Conservation (phyloP, 176 grass and related monocot genomes). For the Raddia guianensis region DNA sequence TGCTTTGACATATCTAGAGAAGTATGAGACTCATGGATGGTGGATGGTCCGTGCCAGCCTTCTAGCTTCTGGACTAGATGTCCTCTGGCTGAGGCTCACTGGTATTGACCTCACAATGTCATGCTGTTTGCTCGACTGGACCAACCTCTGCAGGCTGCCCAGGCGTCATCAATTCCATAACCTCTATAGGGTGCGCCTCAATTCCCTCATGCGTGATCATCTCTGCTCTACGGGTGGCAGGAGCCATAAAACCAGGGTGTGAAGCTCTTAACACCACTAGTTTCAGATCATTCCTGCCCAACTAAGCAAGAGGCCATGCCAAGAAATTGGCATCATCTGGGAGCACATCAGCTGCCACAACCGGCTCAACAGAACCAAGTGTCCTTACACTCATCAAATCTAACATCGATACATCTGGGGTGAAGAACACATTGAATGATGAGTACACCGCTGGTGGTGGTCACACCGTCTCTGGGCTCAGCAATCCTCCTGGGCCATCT, state of each 20-base stretch:
- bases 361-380: slow-evolving; percentile 25
- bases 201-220: slow-evolving; percentile 12
- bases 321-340: slow-evolving; percentile 7
- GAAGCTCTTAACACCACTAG: slow-evolving; percentile 19
- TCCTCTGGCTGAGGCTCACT: slow-evolving; percentile 10
- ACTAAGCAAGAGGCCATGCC: background rate
- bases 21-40: slow-evolving; percentile 60
- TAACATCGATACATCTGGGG: slow-evolving; percentile 37
- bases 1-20: slow-evolving; percentile 54
- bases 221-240: slow-evolving; percentile 12
- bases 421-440: slow-evolving; percentile 54
- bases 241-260: background rate
- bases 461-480: background rate
- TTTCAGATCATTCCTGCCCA: slow-evolving; percentile 25
- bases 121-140: slow-evolving; percentile 59
- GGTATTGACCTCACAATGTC: slow-evolving; percentile 30
- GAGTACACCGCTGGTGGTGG: slow-evolving; percentile 21
- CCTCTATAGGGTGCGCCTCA: background rate
- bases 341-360: background rate
- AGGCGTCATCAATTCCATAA: slow-evolving; percentile 42
- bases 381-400: slow-evolving; percentile 39
- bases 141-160: slow-evolving; percentile 65
- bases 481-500: background rate
- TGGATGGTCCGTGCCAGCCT: slow-evolving; percentile 62
- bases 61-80: slow-evolving; percentile 49